phyloP scores from a whole-genome alignment of 805 yeast genomes.

The Saccharomycopsis fodiens region DNA sequence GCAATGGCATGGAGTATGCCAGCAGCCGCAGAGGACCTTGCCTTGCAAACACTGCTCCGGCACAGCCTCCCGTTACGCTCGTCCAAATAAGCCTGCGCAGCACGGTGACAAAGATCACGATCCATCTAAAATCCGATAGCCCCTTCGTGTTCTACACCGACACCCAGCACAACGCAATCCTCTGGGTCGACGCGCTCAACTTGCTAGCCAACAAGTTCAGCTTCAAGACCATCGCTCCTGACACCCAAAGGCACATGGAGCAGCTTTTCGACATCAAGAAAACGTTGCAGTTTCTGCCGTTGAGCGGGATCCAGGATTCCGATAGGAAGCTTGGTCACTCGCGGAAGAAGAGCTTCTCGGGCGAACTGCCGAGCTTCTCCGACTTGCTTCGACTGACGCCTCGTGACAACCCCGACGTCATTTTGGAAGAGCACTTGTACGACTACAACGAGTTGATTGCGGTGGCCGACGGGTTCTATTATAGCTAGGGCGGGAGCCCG shows the following conservation, averaged over 20 bases:
- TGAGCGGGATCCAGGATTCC: conserved; percentile 6
- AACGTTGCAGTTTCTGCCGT: conserved; percentile 11
- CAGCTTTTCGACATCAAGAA: conserved; percentile 14
- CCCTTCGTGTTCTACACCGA: conserved; percentile 9
- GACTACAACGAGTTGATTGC: conserved; percentile 11
- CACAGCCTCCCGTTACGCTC: no score
- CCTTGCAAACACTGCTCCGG: not conserved
- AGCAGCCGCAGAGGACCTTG: not conserved
- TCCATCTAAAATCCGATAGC: not conserved
- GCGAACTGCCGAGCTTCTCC: not conserved
- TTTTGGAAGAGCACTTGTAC: conserved; percentile 4
- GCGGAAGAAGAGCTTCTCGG: not conserved
- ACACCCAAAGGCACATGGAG: conserved; percentile 12
- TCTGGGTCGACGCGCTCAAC: conserved; percentile 13
- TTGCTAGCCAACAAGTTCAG: conserved; percentile 7
- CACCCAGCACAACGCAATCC: conserved; percentile 3
- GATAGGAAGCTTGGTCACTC: conserved; percentile 1
- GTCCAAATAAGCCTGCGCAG: conserved; percentile 3
- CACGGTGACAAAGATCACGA: conserved; percentile 4
- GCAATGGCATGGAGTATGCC: not conserved
- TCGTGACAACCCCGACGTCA: no score
- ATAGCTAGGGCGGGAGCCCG: conserved; percentile 1
- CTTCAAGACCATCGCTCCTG: conserved; percentile 7
- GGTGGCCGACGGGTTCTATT: conserved; percentile 8
- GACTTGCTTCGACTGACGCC: not conserved